phyloP scores from a whole-genome alignment of 495 filamentous ascomycete species.

The Penicillium daleae region DNA sequence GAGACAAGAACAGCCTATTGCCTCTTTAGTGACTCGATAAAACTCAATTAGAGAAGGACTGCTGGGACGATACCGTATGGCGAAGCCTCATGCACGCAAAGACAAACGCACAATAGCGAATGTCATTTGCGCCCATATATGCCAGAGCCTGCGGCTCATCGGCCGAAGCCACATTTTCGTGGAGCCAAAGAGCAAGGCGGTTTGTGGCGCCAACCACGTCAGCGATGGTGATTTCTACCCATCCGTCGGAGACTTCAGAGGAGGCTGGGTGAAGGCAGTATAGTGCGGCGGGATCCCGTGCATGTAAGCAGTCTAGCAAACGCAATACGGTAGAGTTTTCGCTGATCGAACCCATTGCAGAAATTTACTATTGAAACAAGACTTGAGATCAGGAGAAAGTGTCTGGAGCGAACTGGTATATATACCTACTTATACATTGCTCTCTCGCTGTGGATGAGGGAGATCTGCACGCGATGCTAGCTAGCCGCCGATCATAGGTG shows the following conservation, averaged over 20 bases:
- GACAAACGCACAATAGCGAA: conserved; percentile 30
- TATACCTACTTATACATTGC: background rate
- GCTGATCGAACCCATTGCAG: conserved; percentile 6
- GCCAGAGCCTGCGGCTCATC: conserved; percentile 27
- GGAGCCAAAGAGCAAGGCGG: conserved; percentile 51
- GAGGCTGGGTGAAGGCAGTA: conserved; percentile 49
- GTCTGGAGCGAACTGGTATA: background rate
- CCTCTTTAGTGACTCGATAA: background rate
- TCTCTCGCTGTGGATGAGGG: background rate
- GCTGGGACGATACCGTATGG: conserved; percentile 16
- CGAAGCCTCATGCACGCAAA: conserved; percentile 34
- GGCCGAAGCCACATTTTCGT: conserved; percentile 34
- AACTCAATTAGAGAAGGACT: too few relatives aligned
- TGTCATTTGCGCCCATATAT: conserved; percentile 39
- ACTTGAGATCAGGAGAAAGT: background rate
- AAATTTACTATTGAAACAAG: background rate
- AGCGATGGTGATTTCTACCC: conserved; percentile 52
- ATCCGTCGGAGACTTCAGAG: conserved; percentile 52
- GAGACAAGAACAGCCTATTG: conserved; percentile 36
- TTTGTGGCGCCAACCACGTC: conserved; percentile 57
- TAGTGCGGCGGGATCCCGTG: conserved; percentile 40
- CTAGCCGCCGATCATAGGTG: background rate
- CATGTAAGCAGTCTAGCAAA: conserved; percentile 50
- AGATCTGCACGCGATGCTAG: background rate
- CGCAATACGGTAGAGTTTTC: conserved; percentile 9